phyloP scores from a whole-genome alignment of 176 grass and related monocot genomes.

The Raddia distichophylla region DNA sequence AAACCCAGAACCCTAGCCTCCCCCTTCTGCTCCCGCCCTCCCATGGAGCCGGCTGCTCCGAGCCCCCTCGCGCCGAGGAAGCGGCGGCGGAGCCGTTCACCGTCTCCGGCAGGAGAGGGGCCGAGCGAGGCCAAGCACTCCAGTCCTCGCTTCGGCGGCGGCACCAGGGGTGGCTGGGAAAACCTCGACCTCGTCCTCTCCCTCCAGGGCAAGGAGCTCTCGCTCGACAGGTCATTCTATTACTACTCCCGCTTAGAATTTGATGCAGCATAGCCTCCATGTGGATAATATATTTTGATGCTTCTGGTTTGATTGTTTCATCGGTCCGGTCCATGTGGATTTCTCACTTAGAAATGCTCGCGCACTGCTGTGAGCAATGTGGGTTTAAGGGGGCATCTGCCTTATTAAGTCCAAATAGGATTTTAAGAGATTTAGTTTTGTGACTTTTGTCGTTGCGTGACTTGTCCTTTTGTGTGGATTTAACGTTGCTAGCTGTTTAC shows the following conservation, averaged over 20 bases:
- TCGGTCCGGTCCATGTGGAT: conserved; percentile 5
- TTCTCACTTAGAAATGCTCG: background rate
- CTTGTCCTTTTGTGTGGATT: background rate
- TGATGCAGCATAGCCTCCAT: background rate
- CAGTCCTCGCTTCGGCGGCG: conserved; percentile 26
- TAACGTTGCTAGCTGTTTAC: background rate
- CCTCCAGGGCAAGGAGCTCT: conserved; percentile 74
- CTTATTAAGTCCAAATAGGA: conserved; percentile 1
- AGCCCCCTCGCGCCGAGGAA: conserved; percentile 36
- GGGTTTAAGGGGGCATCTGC: background rate
- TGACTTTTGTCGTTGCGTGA: too few relatives aligned
- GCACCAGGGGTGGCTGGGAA: conserved; percentile 40
- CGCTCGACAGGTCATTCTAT: conserved; percentile 62
- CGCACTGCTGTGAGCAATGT: background rate
- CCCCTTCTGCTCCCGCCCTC: background rate
- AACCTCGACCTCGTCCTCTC: conserved; percentile 81
- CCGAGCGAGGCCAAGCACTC: background rate
- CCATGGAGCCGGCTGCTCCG: conserved; percentile 34
- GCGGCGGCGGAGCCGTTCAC: conserved; percentile 40
- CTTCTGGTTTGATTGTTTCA: conserved; percentile 26
- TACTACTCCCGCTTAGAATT: conserved; percentile 6
- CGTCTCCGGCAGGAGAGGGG: conserved; percentile 2
- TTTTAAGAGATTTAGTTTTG: background rate
- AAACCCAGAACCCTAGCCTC: conserved; percentile 64
- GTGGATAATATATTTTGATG: background rate